Percentiles rank a stretch among this genome's conserved stretches.
phyloP scores from a whole-genome alignment of 805 yeast genomes.

The Ogataea paradorogensis region DNA sequence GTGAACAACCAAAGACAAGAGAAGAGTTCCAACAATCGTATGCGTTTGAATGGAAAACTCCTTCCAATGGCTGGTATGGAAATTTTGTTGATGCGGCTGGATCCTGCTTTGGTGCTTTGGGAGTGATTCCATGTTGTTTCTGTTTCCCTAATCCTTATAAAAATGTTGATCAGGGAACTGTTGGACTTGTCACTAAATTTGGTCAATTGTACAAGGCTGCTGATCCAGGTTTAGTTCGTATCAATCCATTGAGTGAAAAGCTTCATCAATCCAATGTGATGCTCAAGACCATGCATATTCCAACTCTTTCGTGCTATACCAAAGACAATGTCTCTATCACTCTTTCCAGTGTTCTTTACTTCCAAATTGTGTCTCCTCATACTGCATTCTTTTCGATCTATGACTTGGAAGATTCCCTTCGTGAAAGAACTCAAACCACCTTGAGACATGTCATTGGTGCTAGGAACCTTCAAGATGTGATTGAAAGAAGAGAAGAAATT shows the following conservation, averaged over 20 bases:
- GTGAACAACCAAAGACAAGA: slow-evolving; percentile 22
- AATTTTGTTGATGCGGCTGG: slow-evolving; percentile 42
- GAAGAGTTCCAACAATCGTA: slow-evolving; percentile 24
- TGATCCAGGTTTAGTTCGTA: slow-evolving; percentile 66
- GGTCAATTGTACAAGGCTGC: slow-evolving; percentile 64
- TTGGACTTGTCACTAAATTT: slow-evolving; percentile 63
- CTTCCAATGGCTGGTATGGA: slow-evolving; percentile 37
- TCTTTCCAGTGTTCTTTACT: slow-evolving; percentile 66
- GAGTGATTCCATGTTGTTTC: slow-evolving; percentile 52
- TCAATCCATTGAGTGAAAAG: slow-evolving; percentile 63
- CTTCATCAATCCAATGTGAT: slow-evolving; percentile 50
- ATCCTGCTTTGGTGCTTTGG: slow-evolving; percentile 46
- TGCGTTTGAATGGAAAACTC: slow-evolving; percentile 36
- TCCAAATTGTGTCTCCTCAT: slow-evolving; percentile 65
- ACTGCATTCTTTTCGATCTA: slow-evolving; percentile 58
- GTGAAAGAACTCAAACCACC: slow-evolving; percentile 70
- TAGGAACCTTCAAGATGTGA: slow-evolving; percentile 63
- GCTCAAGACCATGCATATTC: slow-evolving; percentile 60
- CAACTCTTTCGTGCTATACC: slow-evolving; percentile 69
- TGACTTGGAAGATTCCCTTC: slow-evolving; percentile 52
- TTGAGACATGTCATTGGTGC: slow-evolving; percentile 70
- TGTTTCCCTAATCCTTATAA: slow-evolving; percentile 59
- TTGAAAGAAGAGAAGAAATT: slow-evolving; percentile 69
- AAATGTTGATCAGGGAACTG: slow-evolving; percentile 62
- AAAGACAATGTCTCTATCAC: slow-evolving; percentile 61